Percentiles rank a stretch among this genome's conserved stretches.
Evolutionary conservation across 2,329 filamentous ascomycete genomes (phyloP).

Genomic region (Nigrograna mackinnonii): DNA sequence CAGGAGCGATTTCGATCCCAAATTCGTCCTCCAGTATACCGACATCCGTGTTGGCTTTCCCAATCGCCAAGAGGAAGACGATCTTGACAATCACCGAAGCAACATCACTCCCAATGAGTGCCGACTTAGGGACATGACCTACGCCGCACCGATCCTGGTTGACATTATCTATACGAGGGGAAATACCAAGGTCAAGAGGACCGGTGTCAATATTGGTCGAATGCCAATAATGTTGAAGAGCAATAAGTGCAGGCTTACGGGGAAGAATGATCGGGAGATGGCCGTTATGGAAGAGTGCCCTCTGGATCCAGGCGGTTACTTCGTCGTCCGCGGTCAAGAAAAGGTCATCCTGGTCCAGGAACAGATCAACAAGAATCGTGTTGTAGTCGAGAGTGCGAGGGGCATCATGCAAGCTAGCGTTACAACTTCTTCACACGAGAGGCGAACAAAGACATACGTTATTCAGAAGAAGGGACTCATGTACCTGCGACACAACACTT

Average conservation of each 20-base stretch:
- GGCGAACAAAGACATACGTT: conserved; percentile 97
- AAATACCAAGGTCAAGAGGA: conserved; percentile 72
- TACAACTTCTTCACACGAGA: conserved; percentile 88
- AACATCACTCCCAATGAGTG: conserved; percentile 92
- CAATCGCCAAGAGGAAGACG: conserved; percentile 75
- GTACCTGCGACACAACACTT: conserved; percentile 86
- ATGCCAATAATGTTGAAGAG: conserved; percentile 98
- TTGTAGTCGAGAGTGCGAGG: conserved; percentile 97
- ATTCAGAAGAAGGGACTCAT: conserved; percentile 92
- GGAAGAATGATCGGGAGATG: conserved; percentile 87
- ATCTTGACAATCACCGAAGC: conserved; percentile 54
- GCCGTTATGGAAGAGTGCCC: conserved; percentile 92
- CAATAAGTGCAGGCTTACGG: conserved; percentile 84
- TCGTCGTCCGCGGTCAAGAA: conserved; percentile 95
- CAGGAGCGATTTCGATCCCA: conserved; percentile 87
- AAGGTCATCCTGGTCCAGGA: conserved; percentile 99
- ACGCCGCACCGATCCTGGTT: conserved; percentile 90
- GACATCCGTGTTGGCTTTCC: conserved; percentile 87
- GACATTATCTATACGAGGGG: conserved; percentile 90
- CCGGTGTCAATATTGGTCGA: conserved; percentile 78
- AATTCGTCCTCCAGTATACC: conserved; percentile 88
- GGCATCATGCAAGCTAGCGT: conserved; percentile 93
- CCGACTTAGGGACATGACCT: conserved; percentile 95
- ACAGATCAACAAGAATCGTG: conserved; percentile 97
- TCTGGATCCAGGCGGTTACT: conserved; percentile 94